Base-by-base conservation (phyloP, 345 rosid genomes). In the Bruguiera gymnorhiza region DNA sequence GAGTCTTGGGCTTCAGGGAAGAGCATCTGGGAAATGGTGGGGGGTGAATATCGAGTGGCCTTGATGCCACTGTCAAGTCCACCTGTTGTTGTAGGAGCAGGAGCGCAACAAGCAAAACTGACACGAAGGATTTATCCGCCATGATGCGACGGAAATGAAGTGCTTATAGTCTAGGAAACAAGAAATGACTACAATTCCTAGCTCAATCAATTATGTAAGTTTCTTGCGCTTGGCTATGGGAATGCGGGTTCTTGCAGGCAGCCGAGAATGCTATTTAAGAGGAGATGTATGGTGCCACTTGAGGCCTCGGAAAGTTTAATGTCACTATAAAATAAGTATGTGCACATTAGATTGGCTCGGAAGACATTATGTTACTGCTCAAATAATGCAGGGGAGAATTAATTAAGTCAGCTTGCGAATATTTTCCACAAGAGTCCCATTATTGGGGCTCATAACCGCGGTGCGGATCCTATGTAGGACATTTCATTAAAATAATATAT, bases 251-350 rank as follows among this genome's bases (percentile, higher is more conserved):
- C 24, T 2, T 6, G 52, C 50, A 6, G 65, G 18, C 62, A 6
- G 31, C 24, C 6, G 26, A 30, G 31, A 32, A 39, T 36, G 66
- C 54, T 81, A 76, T 79, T 81, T 81, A 81, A 78, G 61, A 70
- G 24, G 66, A 70, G 32, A 5, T 39, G 6, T 27, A 50, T 39
- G 70, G 79, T 15, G 77, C 82, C 79, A 67, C 74, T 27, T 27
- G 63, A 52, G 21, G 69, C n/a, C 62, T 31, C 57, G 6, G 39
- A 7, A 53, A 20, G 16, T 71, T 67, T 39, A 32, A 65, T 57
- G 24, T 53, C 58, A 18, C 36, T 60, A 68, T 70, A 70, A 58
- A 77, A 66, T 57, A 80, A 62, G 73, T 70, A 58, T 62, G 27
- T 70, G 75, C 74, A 62, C 72, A 71, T 80, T 81, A 62, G 51